Conservation (phyloP, 2,329 filamentous ascomycete genomes). For the Aspergillus pseudoterreus region DNA sequence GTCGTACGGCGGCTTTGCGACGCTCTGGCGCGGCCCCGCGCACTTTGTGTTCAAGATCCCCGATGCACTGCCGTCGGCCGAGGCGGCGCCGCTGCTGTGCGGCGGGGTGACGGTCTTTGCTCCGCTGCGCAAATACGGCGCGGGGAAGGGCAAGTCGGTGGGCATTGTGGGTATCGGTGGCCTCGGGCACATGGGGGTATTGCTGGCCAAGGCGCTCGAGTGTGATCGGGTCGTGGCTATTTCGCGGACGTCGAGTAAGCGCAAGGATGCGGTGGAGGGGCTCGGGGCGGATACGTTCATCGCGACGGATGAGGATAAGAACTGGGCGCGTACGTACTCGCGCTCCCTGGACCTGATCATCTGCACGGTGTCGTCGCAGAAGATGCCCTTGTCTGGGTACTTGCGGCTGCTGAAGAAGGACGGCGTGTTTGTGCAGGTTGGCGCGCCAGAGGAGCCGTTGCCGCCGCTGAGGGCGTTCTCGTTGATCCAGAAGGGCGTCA, state of each 20-base stretch:
- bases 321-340: conserved; percentile 50
- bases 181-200: conserved; percentile 68
- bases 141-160: conserved; percentile 67
- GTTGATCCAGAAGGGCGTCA: conserved; percentile 55
- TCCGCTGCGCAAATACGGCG: conserved; percentile 63
- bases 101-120: conserved; percentile 72
- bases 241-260: conserved; percentile 50
- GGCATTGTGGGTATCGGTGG: conserved; percentile 71
- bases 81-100: conserved; percentile 69
- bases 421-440: conserved; percentile 64
- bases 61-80: conserved; percentile 43
- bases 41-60: conserved; percentile 61
- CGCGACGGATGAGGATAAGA: conserved; percentile 54
- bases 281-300: conserved; percentile 56
- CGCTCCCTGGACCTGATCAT: conserved; percentile 54
- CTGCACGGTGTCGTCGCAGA: conserved; percentile 54
- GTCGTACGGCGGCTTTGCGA: conserved; percentile 54
- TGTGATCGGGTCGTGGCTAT: conserved; percentile 60
- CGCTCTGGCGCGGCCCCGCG: conserved; percentile 51
- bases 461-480: conserved; percentile 56
- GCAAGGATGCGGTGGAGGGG: conserved; percentile 46
- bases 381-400: conserved; percentile 63
- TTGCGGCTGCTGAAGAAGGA: conserved; percentile 56
- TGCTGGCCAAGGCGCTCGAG: conserved; percentile 68
- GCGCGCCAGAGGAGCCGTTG: conserved; percentile 58